Base-by-base conservation (phyloP, 805 yeast species). In the Groenewaldozyma salmanticensis region DNA sequence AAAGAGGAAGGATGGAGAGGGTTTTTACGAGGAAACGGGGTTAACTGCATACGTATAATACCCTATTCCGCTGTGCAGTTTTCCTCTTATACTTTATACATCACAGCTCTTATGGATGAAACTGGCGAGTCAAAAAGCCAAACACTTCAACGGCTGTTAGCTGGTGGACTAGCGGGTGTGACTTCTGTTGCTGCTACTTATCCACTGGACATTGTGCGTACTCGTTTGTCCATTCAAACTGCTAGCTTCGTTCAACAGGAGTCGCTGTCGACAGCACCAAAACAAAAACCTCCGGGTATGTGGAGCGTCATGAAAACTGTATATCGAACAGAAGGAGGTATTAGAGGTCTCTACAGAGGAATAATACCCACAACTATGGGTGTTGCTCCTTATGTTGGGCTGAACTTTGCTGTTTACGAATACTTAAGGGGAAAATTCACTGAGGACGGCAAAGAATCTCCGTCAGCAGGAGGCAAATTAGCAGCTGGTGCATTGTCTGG, bases 51-150 rank as follows among this genome's bases (percentile, higher is more conserved):
- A 1, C 68, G 98, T 41, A 85, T 92, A 20, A 76, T 90, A 46
- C 98, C 98, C 1, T 90, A 90, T 57, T 79, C 90, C 44, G 96
- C 97, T 0, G 94, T 87, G 11, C 98, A 90, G 62, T 90, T 85
- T 64, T 74, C 86, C 21, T 86, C 82, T 5, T 90, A 82, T 59
- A 90, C 90, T 51, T 49, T 58, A 16, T 55, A 52, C 50, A 65
- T 68, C 59, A 51, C 63, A 72, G 51, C 82, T 78, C 55, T 64
- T 52, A 35, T 46, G 18, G 31, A 21, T 20, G 45, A 16, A 2
- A 27, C 31, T 15, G n/a, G 36, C 5, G 34, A 37, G 6, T n/a
- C n/a, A n/a, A 70, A 72, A 24, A 59, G 79, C 43, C 63, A 61
- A n/a, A 74, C 75, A 3, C 50, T 57, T 19, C 79, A 81, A 47